Evolutionary conservation across 2,329 filamentous ascomycete genomes (phyloP).

Genomic region (Penicillium sumatraense): DNA sequence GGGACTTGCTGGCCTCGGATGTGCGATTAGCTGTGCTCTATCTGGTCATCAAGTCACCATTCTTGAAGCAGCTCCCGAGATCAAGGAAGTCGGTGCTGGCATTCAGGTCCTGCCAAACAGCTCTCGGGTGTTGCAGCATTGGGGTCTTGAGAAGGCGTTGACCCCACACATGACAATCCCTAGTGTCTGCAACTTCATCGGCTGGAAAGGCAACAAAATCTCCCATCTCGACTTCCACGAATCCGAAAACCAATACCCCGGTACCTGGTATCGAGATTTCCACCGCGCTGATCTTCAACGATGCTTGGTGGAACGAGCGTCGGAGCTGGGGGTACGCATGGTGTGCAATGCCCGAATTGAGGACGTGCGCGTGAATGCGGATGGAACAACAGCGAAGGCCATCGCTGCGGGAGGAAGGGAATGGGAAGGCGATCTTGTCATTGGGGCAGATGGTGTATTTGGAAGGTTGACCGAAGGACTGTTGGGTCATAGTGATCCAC

Average conservation of each 20-base stretch:
- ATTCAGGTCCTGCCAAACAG: slow-evolving; percentile 36
- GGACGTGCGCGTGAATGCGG: slow-evolving; percentile 41
- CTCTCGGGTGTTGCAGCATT: slow-evolving; percentile 44
- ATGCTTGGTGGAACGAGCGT: slow-evolving; percentile 52
- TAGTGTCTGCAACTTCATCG: slow-evolving; percentile 53
- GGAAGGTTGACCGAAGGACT: slow-evolving; percentile 49
- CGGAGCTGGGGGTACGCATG: slow-evolving; percentile 55
- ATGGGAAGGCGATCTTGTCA: slow-evolving; percentile 30
- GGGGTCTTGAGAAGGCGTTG: slow-evolving; percentile 51
- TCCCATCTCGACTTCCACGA: slow-evolving; percentile 55
- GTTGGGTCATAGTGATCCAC: slow-evolving; percentile 50
- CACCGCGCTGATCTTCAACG: slow-evolving; percentile 59
- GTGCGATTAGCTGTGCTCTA: slow-evolving; percentile 30
- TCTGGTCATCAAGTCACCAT: slow-evolving; percentile 31
- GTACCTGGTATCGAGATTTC: slow-evolving; percentile 57
- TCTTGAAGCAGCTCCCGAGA: slow-evolving; percentile 29
- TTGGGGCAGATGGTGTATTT: slow-evolving; percentile 35
- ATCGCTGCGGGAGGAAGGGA: slow-evolving; percentile 31
- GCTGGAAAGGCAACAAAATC: slow-evolving; percentile 58
- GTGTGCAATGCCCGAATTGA: slow-evolving; percentile 51
- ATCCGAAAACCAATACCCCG: slow-evolving; percentile 42
- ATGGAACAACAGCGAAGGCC: slow-evolving; percentile 43
- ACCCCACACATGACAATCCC: slow-evolving; percentile 48
- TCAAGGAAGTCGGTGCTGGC: slow-evolving; percentile 34
- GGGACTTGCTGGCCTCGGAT: slow-evolving; percentile 32